Evolutionary conservation across 208 protist species (phyloP).

Genomic region (Acanthamoeba culbertsoni): DNA sequence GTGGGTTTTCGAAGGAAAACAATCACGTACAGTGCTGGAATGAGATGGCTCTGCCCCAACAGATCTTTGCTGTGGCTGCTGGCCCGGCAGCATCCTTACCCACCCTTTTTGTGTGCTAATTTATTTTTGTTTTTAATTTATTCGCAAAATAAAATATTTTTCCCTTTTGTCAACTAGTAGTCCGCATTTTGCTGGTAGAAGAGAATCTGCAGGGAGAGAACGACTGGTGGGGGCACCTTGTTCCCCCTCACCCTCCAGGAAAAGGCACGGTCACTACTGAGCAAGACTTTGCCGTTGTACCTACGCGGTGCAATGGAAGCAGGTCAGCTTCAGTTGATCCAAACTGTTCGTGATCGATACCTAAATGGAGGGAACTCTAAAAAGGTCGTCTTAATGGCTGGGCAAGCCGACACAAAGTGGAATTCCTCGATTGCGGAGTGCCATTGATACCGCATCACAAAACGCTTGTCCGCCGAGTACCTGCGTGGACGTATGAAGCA

Average conservation of each 20-base stretch:
- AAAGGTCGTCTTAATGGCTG: constrained; percentile 1
- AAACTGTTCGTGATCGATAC: not conserved
- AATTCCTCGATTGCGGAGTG: constrained; percentile 15
- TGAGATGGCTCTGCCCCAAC: no score
- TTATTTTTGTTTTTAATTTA: no score
- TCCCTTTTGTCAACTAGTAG: no score
- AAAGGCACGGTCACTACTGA: not conserved
- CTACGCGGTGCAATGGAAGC: no score
- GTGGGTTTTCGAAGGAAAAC: no score
- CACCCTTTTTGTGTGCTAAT: no score
- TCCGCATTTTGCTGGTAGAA: constrained; percentile 17
- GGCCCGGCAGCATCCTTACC: no score
- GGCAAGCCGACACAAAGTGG: not conserved
- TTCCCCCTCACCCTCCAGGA: not conserved
- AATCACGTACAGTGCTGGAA: no score
- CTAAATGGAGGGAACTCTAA: constrained; percentile 3
- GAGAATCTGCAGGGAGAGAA: not conserved
- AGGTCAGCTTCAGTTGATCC: not conserved
- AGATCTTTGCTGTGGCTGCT: no score
- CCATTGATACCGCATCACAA: constrained; percentile 27
- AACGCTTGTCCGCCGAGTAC: not conserved
- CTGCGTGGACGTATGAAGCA: not conserved
- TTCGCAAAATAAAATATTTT: no score
- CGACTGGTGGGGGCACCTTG: not conserved
- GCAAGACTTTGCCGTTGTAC: constrained; percentile 24